Evolutionary conservation across 257 asterid species (phyloP).

Genomic region (Ajuga chamaepitys): DNA sequence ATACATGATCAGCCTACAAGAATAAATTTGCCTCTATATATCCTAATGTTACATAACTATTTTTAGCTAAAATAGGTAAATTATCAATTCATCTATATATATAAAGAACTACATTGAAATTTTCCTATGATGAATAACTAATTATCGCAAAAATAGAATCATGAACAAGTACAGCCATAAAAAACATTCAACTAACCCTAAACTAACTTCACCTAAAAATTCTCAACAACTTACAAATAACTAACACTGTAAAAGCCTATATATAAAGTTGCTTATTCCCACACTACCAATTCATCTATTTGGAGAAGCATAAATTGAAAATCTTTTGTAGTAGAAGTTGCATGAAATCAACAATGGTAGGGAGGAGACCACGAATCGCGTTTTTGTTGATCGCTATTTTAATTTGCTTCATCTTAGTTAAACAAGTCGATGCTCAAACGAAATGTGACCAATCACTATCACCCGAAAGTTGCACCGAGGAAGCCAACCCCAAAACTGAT

Average conservation of each 20-base stretch:
- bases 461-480: background rate
- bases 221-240: conserved; percentile 6
- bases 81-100: too few species aligned
- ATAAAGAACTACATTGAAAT: too few species aligned
- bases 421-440: background rate
- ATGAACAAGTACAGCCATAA: background rate
- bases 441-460: background rate
- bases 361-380: conserved; percentile 5
- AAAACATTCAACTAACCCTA: too few species aligned
- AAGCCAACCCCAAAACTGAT: background rate
- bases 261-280: background rate
- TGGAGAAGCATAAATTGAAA: too few species aligned
- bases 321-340: too few species aligned
- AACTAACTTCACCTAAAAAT: conserved; percentile 5
- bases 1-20: too few species aligned
- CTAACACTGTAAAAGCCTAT: background rate
- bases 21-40: too few species aligned
- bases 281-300: background rate
- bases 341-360: conserved; percentile 5
- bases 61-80: too few species aligned
- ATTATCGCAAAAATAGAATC: conserved; percentile 1
- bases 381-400: conserved; percentile 6
- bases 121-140: too few species aligned
- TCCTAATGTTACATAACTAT: too few species aligned
- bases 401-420: conserved; percentile 9